Base-by-base conservation (phyloP, 2,329 filamentous ascomycete species). In the Calonectria hawksworthii region DNA sequence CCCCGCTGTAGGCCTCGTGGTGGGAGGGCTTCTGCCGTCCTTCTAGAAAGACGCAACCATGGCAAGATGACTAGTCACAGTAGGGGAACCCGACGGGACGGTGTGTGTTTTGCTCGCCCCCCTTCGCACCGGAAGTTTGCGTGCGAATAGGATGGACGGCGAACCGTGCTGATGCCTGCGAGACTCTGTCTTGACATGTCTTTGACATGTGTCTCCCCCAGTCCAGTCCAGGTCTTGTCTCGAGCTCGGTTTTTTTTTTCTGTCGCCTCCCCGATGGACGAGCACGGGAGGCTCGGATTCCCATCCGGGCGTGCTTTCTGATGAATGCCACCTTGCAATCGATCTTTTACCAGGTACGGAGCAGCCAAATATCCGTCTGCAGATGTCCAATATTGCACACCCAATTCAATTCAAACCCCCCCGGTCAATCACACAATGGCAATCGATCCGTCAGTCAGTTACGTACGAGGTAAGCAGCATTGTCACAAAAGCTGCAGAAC, bases 31-130 rank as follows among this genome's bases (percentile, higher is more conserved):
- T 83, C 82, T 83, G 77, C 80, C 82, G 81, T 74, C 70, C 74
- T 83, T 83, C 82, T 82, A 82, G 82, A 83, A 70, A 83, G 73
- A 74, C 74, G 67, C 69, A 75, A 64, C 65, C 72, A 71, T 74
- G 66, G 61, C 47, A 41, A 61, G 56, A 61, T 61, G 56, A 61
- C 56, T 61, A 61, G 56, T 61, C 56, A 61, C 56, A 41, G 56
- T n/a, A 61, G 36, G 56, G 56, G 56, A 61, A 61, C 56, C 56
- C 56, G 64, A 51, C 30, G 30, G 34, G 65, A 54, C 50, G 47
- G 65, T 36, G 41, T 68, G 65, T 68, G 32, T 59, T 38, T 59
- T 59, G 11, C n/a, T 21, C n/a, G 13, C 32, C 32, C 65, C 56
- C 56, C 56, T 61, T 61, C 56, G 6, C 56, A 26, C 34, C 32